phyloP scores from a whole-genome alignment of 2,329 filamentous ascomycete species.

The Cryphonectria japonica region DNA sequence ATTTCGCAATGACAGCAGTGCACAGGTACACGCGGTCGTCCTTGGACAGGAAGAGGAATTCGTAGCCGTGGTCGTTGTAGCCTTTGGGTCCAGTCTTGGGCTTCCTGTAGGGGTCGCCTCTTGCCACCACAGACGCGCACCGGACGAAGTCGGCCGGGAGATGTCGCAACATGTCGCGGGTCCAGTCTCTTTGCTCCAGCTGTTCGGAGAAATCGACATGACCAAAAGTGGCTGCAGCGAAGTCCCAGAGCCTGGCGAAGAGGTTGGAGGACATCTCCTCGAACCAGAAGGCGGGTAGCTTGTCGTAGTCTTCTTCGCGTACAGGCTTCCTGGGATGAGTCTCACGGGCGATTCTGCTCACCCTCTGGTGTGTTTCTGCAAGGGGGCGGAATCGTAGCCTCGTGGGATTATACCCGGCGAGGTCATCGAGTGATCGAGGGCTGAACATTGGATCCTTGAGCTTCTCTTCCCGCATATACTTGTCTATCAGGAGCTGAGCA shows the following conservation, averaged over 20 bases:
- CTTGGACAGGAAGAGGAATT: constrained; percentile 22
- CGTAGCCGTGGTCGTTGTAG: constrained; percentile 20
- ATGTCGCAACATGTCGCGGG: constrained; percentile 15
- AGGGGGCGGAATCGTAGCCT: constrained; percentile 19
- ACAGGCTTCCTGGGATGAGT: constrained; percentile 14
- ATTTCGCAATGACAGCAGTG: constrained; percentile 42
- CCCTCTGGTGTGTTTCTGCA: neutral
- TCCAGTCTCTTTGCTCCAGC: constrained; percentile 17
- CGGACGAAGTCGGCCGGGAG: constrained; percentile 25
- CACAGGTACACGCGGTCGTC: constrained; percentile 36
- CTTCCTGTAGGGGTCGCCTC: constrained; percentile 20
- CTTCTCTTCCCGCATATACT: neutral
- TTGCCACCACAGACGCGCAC: constrained; percentile 23
- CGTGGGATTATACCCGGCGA: constrained; percentile 9
- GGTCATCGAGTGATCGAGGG: constrained; percentile 13
- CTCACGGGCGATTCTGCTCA: neutral
- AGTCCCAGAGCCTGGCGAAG: constrained; percentile 26
- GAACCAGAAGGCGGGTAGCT: constrained; percentile 25
- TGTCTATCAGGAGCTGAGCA: neutral
- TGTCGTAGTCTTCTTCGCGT: constrained; percentile 16
- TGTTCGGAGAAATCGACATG: neutral
- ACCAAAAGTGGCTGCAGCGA: constrained; percentile 24
- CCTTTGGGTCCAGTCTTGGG: neutral
- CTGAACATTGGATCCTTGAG: constrained; percentile 6
- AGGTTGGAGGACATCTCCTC: constrained; percentile 24